Conservation (phyloP, 2,329 filamentous ascomycete genomes). For the Nothophoma quercina region DNA sequence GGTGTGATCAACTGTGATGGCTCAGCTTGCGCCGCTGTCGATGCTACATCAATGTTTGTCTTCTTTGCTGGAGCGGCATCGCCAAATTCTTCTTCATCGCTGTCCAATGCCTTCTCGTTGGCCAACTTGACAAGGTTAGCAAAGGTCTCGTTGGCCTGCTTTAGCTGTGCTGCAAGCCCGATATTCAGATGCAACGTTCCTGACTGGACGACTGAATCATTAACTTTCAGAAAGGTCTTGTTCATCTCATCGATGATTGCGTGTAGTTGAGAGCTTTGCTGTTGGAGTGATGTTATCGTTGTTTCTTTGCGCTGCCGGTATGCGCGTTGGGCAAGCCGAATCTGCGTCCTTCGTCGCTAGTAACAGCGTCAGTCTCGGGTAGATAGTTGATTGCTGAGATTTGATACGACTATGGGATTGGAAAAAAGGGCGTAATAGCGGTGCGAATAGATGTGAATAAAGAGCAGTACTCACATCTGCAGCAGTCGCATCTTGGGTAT, state of each 20-base stretch:
- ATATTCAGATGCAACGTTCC: constrained; percentile 66
- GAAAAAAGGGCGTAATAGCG: too few species aligned
- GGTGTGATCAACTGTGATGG: not conserved
- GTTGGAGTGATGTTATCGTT: constrained; percentile 76
- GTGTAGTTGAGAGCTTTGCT: constrained; percentile 73
- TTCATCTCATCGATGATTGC: constrained; percentile 76
- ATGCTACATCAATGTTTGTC: not conserved
- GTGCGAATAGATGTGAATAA: too few species aligned
- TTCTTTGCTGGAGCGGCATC: constrained; percentile 39
- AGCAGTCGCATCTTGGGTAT: constrained; percentile 79
- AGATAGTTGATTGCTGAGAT: too few species aligned
- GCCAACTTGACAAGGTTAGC: constrained; percentile 60
- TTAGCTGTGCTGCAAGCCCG: constrained; percentile 65
- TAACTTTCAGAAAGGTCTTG: constrained; percentile 71
- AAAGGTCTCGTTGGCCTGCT: constrained; percentile 65
- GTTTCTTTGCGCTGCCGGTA: constrained; percentile 87
- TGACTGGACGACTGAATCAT: constrained; percentile 66
- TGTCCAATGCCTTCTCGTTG: constrained; percentile 42
- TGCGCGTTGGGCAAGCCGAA: constrained; percentile 83
- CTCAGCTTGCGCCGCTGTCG: not conserved
- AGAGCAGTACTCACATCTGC: constrained; percentile 70
- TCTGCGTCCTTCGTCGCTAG: constrained; percentile 83
- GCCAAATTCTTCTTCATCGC: constrained; percentile 38
- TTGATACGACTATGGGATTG: too few species aligned
- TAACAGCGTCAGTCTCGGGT: not conserved